Evolutionary conservation across 1,284 basidiomycete genomes (phyloP).

Genomic region (Pseudozyma sp.): DNA sequence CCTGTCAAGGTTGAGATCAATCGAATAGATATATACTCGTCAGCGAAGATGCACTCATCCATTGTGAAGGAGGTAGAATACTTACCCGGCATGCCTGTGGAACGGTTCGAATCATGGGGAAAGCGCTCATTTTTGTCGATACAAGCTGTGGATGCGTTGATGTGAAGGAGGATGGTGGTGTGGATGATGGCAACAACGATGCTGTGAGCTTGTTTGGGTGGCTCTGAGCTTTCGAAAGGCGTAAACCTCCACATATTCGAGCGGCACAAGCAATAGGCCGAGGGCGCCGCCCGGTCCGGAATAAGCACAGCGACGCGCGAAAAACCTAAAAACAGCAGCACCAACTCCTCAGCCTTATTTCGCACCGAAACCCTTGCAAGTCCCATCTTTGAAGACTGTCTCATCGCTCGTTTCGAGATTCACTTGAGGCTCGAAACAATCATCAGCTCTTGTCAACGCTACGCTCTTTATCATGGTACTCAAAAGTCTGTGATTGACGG

Average conservation of each 20-base stretch:
- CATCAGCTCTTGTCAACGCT: too few relatives aligned
- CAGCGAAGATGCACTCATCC: too few relatives aligned
- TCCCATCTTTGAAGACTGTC: too few relatives aligned
- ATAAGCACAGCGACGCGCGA: not conserved
- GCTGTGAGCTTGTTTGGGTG: not conserved
- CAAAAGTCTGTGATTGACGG: too few relatives aligned
- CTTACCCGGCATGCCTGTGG: conserved; percentile 37
- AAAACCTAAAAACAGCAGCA: not conserved
- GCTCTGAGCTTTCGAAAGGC: not conserved
- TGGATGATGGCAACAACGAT: not conserved
- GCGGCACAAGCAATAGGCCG: not conserved
- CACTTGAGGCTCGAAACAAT: too few relatives aligned
- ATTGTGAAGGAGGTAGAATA: not conserved
- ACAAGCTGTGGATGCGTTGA: not conserved
- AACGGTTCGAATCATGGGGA: conserved; percentile 29
- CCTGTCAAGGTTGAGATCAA: conserved; percentile 5
- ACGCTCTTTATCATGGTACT: too few relatives aligned
- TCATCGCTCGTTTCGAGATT: too few relatives aligned
- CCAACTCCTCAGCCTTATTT: too few relatives aligned
- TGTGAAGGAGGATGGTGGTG: not conserved
- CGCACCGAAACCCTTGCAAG: too few relatives aligned
- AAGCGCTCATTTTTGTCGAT: conserved; percentile 24
- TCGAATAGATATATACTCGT: not conserved
- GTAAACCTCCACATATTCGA: conserved; percentile 8
- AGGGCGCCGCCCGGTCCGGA: not conserved